Percentiles rank a stretch among this genome's conserved stretches.
These are phyloP conservation scores for Xenoacremonium recifei DNA, from an alignment of 2,329 filamentous ascomycete genomes.

Conservation along the genomic window DNA sequence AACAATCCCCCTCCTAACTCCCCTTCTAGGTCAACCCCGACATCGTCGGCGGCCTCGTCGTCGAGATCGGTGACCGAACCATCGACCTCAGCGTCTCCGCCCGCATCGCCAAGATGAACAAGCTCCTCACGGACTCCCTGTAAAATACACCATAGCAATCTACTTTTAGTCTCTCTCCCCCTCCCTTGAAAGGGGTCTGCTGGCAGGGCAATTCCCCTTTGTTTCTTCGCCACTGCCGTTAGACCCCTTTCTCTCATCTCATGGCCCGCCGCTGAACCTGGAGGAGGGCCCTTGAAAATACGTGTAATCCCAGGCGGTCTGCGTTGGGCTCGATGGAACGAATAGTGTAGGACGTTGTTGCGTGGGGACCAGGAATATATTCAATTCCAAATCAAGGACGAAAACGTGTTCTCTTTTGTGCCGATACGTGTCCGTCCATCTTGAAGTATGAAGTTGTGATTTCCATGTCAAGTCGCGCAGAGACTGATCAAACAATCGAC, in stretches of 20 bases:
- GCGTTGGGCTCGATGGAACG: slow-evolving; percentile 27
- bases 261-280: neutral
- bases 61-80: slow-evolving; percentile 96
- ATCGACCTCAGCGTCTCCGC: slow-evolving; percentile 95
- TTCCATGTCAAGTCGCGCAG: no score
- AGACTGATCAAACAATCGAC: no score
- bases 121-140: slow-evolving; percentile 93
- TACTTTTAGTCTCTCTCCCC: neutral
- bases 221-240: slow-evolving; percentile 20
- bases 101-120: slow-evolving; percentile 98
- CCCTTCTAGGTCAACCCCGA: slow-evolving; percentile 78
- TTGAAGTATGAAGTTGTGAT: no score
- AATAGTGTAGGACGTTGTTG: slow-evolving; percentile 30
- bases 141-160: slow-evolving; percentile 58
- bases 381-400: no score
- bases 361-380: slow-evolving; percentile 28
- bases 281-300: neutral
- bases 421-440: no score
- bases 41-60: slow-evolving; percentile 87
- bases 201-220: no score
- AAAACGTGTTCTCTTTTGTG: no score
- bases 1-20: slow-evolving; percentile 4
- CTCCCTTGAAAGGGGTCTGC: no score
- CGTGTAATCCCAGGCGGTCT: slow-evolving; percentile 17
- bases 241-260: slow-evolving; percentile 23